Evolutionary conservation across 1,284 basidiomycete genomes (phyloP), one percentile per base, ranked within the genome.

Genomic region (Cryptococcus amylolentus): DNA sequence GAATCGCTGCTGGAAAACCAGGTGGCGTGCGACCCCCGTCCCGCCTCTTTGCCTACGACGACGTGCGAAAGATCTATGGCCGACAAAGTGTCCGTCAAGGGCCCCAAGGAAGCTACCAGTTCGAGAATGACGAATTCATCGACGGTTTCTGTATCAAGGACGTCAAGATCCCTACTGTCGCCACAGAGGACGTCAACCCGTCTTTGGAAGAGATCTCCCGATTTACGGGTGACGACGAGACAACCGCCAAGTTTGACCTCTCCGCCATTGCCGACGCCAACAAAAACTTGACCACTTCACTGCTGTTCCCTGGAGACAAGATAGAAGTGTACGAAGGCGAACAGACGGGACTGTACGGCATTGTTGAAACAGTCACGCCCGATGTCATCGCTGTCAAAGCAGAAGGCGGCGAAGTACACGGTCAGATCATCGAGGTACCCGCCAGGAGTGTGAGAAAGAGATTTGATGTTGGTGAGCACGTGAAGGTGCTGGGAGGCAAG

Each of bases 91-190:
- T 93, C 26, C 82, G 84, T 39, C 86, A 85, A 68, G 45, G 64
- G 27, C 65, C 63, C 37, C 86, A 86, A 51, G 84, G 85, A 60
- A 81, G 83, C 38, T 91, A 85, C 67, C 84, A 91, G 51, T 98
- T 98, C 80, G 88, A 91, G 68, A 87, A 87, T 68, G 95, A 98
- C 73, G 92, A 91, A 8, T 98, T 89, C 81, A 86, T 85, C 65
- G 88, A 97, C 58, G 96, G 95, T 4, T 97, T 95, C 78, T 86
- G 96, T 68, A 89, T 97, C 80, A 98, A 98, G 79, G 95, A 98
- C 73, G 87, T 97, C 81, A 88, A 89, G 68, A 79, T 95, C 49
- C 85, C 82, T 43, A 86, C 85, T 0, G 80, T 98, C 46, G 84
- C 87, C 57, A 80, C 88, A 47, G 95, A 98, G 66, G 88, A 94